Base-by-base conservation (phyloP, 1,284 basidiomycete genomes). In the Ustilago vetiveriae region DNA sequence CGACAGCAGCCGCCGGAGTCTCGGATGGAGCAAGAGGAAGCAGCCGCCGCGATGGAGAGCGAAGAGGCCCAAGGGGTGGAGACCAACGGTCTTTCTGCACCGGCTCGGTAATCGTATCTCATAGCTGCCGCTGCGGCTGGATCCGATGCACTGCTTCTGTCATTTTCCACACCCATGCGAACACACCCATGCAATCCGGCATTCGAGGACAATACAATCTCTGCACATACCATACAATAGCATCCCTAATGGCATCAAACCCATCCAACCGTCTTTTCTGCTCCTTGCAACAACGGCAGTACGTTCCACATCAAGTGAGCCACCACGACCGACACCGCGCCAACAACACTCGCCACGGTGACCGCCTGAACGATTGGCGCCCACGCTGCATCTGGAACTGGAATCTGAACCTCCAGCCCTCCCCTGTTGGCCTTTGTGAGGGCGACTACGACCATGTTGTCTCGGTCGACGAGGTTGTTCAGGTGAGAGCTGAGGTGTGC, bases 321-420 rank as follows among this genome's bases (percentile, higher is more conserved):
- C 17, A 50, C 38, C 13, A 62, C 42, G 8, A 5, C 38, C 17
- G 36, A 0, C 2, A 33, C 41, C 1, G 46, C 42, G 2, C 4
- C 33, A 2, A 55, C 21, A 3, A 62, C 38, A 5, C 46, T 50
- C 8, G 17, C 14, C 32, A 62, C 4, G 17, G 58, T 62, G 1
- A 35, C 45, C n/a, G 41, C 11, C 27, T 56, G 52, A 9, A 63
- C 52, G 5, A 48, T 10, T 4, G 47, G 32, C n/a, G 51, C 21
- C 16, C 38, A 3, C 2, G 5, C 16, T 7, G n/a, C 35, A 8
- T 38, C 3, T 14, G 55, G 54, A 0, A 54, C 42, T 1, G 62
- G 62, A 0, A 53, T 19, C 10, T 32, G 38, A 2, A 65, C 2
- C 30, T 11, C 38, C 4, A 53, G 36, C 6, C 21, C 5, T 0